Evolutionary conservation across 768 basidiomycete species (phyloP), one percentile per base, ranked within the genome.

Genomic region (Albatrellus ellisii): DNA sequence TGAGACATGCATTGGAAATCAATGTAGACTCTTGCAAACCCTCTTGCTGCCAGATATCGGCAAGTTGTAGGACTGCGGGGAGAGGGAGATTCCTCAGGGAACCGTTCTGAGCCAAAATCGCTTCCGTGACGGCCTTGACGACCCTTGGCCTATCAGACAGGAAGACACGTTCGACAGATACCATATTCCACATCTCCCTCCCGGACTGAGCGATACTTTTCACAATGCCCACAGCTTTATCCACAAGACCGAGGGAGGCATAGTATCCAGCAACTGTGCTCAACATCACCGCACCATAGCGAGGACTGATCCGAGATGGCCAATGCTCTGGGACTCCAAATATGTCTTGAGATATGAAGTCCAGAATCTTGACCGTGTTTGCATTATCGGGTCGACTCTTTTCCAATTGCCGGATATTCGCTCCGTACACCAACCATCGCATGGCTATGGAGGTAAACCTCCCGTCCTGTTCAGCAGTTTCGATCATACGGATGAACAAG

Each of bases 371-470:
- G 8, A 43, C 21, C 2, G 43, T 48, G 20, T 32, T 33, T 18
- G 41, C 42, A 21, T 21, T n/a, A 18, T 10, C 18, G 32, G 52
- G 33, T 4, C 43, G 9, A 5, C 44, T 32, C 4, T 51, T 40
- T 9, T 46, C 55, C 7, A 73, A 52, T 18, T 56, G 49, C 14
- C 54, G 55, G 4, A 65, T 44, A 39, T 72, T 72, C 8, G 66
- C 62, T 27, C 62, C 51, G 39, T 72, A 66, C 4, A 75, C 62
- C 33, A 73, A 15, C 62, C 64, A 46, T 72, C 72, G 20, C 39
- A 49, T 26, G 24, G 26, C 36, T 15, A 45, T 47, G 38, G 29
- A 43, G 25, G 37, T 35, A 10, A 25, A 6, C 14, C 27, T 51
- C 15, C 56, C 58, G 31, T 68, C 62, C n/a, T 55, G 51, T n/a